These are phyloP conservation scores for Cicer bijugum DNA, from an alignment of 306 rosid genomes.

Conservation along the genomic window DNA sequence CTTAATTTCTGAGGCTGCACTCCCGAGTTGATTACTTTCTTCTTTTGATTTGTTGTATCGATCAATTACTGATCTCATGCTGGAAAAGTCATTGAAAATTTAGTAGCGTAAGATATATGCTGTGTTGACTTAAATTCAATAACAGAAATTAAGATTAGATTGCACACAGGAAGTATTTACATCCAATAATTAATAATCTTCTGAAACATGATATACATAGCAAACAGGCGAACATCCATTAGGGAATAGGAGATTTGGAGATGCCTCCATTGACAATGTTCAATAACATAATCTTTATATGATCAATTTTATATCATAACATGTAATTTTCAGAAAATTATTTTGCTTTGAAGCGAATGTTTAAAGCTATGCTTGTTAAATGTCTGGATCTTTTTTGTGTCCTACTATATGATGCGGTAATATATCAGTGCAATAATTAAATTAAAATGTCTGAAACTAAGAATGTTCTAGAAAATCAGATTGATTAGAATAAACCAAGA, in stretches of 20 bases:
- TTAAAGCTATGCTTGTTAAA: too few relatives aligned
- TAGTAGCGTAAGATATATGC: conserved; percentile 44
- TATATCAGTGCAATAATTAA: too few relatives aligned
- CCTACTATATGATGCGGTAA: too few relatives aligned
- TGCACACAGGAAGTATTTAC: not conserved
- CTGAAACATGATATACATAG: not conserved
- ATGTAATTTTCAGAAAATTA: not conserved
- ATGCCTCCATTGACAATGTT: not conserved
- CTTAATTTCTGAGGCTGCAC: conserved; percentile 77
- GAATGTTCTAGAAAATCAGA: too few relatives aligned
- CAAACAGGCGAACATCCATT: not conserved
- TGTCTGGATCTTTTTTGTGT: too few relatives aligned
- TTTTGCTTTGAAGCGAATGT: too few relatives aligned
- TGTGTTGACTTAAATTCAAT: not conserved
- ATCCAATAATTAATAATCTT: not conserved
- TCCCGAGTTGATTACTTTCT: conserved; percentile 61
- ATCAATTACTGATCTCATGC: conserved; percentile 81
- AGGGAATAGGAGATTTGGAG: not conserved
- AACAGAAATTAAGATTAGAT: not conserved
- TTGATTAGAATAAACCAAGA: too few relatives aligned
- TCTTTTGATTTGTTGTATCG: conserved; percentile 81
- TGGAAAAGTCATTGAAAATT: conserved; percentile 51
- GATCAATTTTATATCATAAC: not conserved
- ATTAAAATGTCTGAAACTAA: too few relatives aligned
- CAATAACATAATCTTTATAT: not conserved